phyloP scores from a whole-genome alignment of 495 filamentous ascomycete species.

The Aspergillus heteromorphus region DNA sequence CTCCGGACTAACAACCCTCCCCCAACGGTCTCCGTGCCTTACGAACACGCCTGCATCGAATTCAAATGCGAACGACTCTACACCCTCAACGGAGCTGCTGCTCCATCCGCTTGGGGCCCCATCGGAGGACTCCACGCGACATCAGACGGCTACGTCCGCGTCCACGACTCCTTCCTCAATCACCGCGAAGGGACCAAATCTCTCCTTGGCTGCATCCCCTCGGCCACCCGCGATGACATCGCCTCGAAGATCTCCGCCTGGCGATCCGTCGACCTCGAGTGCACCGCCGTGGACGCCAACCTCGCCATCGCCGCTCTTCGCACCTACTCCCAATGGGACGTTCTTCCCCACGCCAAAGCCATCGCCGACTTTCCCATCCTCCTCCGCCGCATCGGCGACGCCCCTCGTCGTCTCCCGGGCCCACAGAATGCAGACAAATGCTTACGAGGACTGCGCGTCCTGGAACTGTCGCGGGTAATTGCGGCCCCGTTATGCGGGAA shows the following conservation, averaged over 20 bases:
- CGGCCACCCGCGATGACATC: conserved; percentile 28
- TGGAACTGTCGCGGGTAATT: conserved; percentile 54
- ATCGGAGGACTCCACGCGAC: conserved; percentile 41
- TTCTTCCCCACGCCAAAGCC: conserved; percentile 29
- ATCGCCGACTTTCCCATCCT: conserved; percentile 36
- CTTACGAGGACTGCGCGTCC: conserved; percentile 31
- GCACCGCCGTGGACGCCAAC: conserved; percentile 17
- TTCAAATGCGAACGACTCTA: conserved; percentile 42
- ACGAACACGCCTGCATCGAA: conserved; percentile 35
- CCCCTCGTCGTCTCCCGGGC: conserved; percentile 10
- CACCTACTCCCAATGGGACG: conserved; percentile 37
- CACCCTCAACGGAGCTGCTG: conserved; percentile 22
- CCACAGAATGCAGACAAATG: conserved; percentile 13
- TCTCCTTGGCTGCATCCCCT: conserved; percentile 26
- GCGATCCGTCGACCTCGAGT: conserved; percentile 35
- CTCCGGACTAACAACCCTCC: conserved; percentile 12
- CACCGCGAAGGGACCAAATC: conserved; percentile 31
- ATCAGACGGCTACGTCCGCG: conserved; percentile 39
- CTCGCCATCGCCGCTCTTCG: conserved; percentile 37
- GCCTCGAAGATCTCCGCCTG: conserved; percentile 22
- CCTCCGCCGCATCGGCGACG: conserved; percentile 23
- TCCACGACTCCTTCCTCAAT: conserved; percentile 40
- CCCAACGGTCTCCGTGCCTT: conserved; percentile 27
- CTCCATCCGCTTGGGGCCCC: conserved; percentile 24
- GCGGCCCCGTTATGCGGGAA: conserved; percentile 50